Evolutionary conservation across 352 stramenopile genomes (phyloP).

Genomic region (Phytophthora citricola): DNA sequence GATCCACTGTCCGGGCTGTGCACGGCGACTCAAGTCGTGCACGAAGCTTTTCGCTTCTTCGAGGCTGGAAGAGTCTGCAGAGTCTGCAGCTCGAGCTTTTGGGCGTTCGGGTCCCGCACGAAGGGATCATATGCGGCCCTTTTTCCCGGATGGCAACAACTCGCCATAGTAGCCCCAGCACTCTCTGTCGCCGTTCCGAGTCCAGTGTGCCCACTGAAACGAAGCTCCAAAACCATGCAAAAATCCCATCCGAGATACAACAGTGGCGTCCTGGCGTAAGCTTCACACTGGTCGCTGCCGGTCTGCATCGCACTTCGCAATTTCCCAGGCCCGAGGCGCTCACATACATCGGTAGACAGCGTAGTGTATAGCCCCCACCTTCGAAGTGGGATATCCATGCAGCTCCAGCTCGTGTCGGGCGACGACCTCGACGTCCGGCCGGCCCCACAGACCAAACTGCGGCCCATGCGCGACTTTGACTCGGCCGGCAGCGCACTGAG

Average conservation of each 20-base stretch:
- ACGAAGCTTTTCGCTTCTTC: not conserved
- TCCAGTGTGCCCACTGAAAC: conserved; percentile 40
- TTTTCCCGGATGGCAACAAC: conserved; percentile 4
- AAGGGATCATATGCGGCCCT: conserved; percentile 21
- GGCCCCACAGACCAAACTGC: conserved; percentile 18
- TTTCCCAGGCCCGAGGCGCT: conserved; percentile 19
- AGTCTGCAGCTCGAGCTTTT: not conserved
- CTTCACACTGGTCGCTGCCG: conserved; percentile 22
- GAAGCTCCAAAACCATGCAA: conserved; percentile 44
- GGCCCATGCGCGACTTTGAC: conserved; percentile 49
- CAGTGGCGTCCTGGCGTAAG: conserved; percentile 34
- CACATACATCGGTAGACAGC: not conserved
- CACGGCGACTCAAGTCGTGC: not conserved
- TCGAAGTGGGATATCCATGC: conserved; percentile 15
- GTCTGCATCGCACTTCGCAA: conserved; percentile 33
- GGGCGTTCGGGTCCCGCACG: not conserved
- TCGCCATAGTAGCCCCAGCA: conserved; percentile 14
- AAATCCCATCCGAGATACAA: conserved; percentile 45
- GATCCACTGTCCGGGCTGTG: conserved; percentile 14
- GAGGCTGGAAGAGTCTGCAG: not conserved
- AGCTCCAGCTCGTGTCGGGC: conserved; percentile 40
- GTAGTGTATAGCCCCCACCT: not conserved
- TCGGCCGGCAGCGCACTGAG: conserved; percentile 51
- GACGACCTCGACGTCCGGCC: conserved; percentile 23
- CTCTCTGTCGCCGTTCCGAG: conserved; percentile 28